Conservation (phyloP, 345 rosid genomes). For the Stellera chamaejasme region DNA sequence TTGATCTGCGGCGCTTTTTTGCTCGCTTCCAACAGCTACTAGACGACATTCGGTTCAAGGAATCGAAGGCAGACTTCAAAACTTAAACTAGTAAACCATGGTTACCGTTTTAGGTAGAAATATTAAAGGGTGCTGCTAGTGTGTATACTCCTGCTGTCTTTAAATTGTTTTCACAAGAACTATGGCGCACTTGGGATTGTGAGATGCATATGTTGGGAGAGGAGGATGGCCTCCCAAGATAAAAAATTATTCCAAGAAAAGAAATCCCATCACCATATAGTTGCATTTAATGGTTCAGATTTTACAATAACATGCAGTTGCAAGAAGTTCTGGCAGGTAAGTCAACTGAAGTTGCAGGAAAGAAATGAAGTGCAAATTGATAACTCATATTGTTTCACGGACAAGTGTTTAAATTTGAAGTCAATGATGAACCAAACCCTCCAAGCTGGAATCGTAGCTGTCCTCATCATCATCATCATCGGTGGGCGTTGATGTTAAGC, state of each 20-base stretch:
- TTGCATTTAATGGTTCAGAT: neutral
- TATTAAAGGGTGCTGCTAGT: neutral
- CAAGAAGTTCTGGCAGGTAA: neutral
- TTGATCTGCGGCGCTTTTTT: neutral
- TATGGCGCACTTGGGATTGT: neutral
- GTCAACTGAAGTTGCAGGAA: no score
- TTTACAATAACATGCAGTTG: neutral
- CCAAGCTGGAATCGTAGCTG: no score
- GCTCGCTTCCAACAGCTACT: neutral
- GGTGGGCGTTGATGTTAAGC: no score
- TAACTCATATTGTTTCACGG: no score
- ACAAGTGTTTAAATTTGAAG: no score
- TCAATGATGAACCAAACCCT: no score
- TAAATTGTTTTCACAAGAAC: neutral
- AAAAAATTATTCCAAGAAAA: neutral
- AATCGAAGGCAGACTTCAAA: neutral
- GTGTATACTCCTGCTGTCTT: neutral
- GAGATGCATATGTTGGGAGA: neutral
- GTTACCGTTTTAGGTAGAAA: neutral
- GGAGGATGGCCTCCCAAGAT: neutral
- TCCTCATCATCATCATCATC: no score
- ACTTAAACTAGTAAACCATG: neutral
- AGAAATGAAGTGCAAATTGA: no score
- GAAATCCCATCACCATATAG: neutral
- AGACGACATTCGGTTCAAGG: neutral